phyloP scores from a whole-genome alignment of 2,329 filamentous ascomycete species.

The Catunica adiposa region DNA sequence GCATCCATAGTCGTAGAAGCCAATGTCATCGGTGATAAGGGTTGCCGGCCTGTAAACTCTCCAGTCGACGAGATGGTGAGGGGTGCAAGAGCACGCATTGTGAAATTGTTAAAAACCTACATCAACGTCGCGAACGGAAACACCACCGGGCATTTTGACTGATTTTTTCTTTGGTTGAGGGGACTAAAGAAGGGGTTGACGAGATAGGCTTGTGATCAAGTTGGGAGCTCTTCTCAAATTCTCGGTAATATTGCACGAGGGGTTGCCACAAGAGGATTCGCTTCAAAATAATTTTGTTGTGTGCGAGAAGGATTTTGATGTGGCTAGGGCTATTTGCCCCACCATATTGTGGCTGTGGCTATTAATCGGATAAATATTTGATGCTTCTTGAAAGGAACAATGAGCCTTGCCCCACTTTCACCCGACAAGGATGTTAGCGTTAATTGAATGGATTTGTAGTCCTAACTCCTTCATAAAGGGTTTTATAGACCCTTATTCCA shows the following conservation, averaged over 20 bases:
- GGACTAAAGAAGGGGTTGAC: slow-evolving; percentile 13
- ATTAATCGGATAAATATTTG: background rate
- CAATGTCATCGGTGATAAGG: background rate
- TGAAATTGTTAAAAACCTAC: slow-evolving; percentile 33
- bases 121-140: slow-evolving; percentile 74
- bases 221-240: background rate
- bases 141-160: slow-evolving; percentile 64
- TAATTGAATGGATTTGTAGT: no score
- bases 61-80: background rate
- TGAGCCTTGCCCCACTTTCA: no score
- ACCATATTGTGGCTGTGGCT: slow-evolving; percentile 3
- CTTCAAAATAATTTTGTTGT: background rate
- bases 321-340: slow-evolving; percentile 9
- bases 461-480: no score
- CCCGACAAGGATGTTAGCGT: no score
- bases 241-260: slow-evolving; percentile 7
- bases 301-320: background rate
- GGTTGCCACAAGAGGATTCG: background rate
- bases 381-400: no score
- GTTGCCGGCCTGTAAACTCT: background rate
- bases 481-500: no score
- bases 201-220: slow-evolving; percentile 5
- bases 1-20: background rate
- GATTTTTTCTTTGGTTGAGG: slow-evolving; percentile 23
- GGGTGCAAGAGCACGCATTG: background rate